A percentile compares a stretch with the other conserved stretches of the same genome.
phyloP scores from a whole-genome alignment of 169 alveolate species.

The Cryptosporidium muris region DNA sequence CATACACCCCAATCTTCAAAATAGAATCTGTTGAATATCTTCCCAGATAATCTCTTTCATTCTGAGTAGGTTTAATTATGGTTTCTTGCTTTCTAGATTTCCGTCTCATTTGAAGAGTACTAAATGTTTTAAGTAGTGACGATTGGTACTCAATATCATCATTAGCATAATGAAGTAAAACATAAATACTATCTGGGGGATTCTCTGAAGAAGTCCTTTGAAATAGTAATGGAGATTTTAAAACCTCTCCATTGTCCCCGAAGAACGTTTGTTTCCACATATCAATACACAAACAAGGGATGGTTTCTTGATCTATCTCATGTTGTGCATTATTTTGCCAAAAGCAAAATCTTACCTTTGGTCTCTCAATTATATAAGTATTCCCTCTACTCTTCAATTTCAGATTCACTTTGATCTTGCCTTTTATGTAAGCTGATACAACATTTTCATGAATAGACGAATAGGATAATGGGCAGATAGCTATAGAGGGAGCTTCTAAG shows the following conservation, averaged over 20 bases:
- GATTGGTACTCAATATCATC: background rate
- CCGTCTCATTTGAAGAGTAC: too few relatives aligned
- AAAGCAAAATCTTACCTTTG: constrained; percentile 35
- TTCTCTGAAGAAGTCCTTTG: constrained; percentile 26
- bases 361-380: constrained; percentile 17
- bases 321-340: constrained; percentile 15
- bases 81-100: background rate
- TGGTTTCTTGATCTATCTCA: background rate
- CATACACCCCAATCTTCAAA: constrained; percentile 58
- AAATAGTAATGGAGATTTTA: constrained; percentile 40
- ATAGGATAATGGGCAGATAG: constrained; percentile 63
- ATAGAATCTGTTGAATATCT: background rate
- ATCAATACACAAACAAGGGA: constrained; percentile 58
- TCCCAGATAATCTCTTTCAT: background rate
- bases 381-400: constrained; percentile 19
- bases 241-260: background rate
- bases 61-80: background rate
- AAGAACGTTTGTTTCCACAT: constrained; percentile 60
- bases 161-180: constrained; percentile 25
- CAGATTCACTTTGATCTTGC: constrained; percentile 36
- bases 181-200: constrained; percentile 38
- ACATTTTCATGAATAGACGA: constrained; percentile 31
- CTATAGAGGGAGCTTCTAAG: constrained; percentile 57
- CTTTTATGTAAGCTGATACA: constrained; percentile 27
- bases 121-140: background rate